Percentiles rank a stretch among this genome's conserved stretches.
Conservation (phyloP, 1,139 yeast genomes). For the Pneumocystis jirovecii region DNA sequence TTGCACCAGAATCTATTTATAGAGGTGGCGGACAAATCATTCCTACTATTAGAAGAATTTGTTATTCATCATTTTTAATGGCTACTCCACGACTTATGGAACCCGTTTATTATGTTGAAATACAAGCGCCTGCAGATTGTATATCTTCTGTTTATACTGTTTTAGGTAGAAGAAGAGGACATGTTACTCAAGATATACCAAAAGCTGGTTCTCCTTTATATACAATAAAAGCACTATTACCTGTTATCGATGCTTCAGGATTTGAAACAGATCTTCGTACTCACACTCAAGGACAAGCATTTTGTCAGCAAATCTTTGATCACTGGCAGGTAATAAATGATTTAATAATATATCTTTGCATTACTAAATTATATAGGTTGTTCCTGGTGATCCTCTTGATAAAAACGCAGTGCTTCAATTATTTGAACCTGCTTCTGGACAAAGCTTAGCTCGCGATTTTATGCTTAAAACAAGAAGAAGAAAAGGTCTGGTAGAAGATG, state of each 20-base stretch:
- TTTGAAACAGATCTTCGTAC: slow-evolving; percentile 72
- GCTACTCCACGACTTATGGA: slow-evolving; percentile 73
- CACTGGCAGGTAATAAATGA: slow-evolving; percentile 40
- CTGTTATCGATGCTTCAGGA: slow-evolving; percentile 83
- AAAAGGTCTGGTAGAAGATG: slow-evolving; percentile 64
- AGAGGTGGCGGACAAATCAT: slow-evolving; percentile 61
- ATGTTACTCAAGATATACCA: slow-evolving; percentile 37
- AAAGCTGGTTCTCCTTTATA: slow-evolving; percentile 65
- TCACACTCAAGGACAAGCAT: slow-evolving; percentile 64
- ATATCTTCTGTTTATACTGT: slow-evolving; percentile 36
- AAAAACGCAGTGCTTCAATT: slow-evolving; percentile 45
- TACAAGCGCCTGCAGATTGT: slow-evolving; percentile 40
- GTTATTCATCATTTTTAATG: slow-evolving; percentile 64
- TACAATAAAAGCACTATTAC: slow-evolving; percentile 49
- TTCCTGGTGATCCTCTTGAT: slow-evolving; percentile 89
- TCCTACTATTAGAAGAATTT: slow-evolving; percentile 71
- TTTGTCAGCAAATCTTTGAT: slow-evolving; percentile 49
- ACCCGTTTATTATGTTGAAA: slow-evolving; percentile 56
- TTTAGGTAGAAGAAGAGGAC: slow-evolving; percentile 52
- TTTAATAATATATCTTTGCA: not conserved
- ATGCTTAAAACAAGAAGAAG: slow-evolving; percentile 76
- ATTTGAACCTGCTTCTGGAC: slow-evolving; percentile 56
- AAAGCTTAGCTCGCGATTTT: slow-evolving; percentile 72
- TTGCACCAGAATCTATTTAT: slow-evolving; percentile 36
- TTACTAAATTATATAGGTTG: slow-evolving; percentile 21